Base-by-base conservation (phyloP, 2,329 filamentous ascomycete species). In the Sphaerulina populicola region DNA sequence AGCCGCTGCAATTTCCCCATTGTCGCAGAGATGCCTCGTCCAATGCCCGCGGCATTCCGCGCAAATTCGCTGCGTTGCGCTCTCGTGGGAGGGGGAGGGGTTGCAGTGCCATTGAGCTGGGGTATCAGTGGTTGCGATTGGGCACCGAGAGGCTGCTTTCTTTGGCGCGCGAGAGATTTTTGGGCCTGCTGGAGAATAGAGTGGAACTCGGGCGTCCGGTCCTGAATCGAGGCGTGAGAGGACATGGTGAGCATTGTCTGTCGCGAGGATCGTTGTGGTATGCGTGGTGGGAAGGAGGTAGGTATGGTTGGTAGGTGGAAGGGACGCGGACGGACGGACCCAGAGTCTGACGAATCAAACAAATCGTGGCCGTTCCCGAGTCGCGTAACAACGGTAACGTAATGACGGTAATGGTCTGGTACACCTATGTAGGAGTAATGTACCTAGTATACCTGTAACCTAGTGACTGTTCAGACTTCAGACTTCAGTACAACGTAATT, bases 1-100 rank as follows among this genome's bases (percentile, higher is more conserved):
- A 98, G 74, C 69, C 94, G 88, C 72, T 97, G 88, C 63, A 98
- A 74, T 72, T 97, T 98, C 50, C 83, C 89, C 82, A 95, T 96
- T 6, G 93, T 97, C 51, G 80, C 85, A 10, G 85, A 86, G 59
- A 98, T 97, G 30, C 89, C 89, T 61, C 88, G 80, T 48, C 91
- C 93, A 64, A 98, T 95, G 61, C 93, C 86, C 38, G 88, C 88
- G 6, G 93, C 93, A 67, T 85, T 85, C 62, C 89, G 81, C 63
- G 93, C 93, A 71, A 98, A 98, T 64, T 97, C 93, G 55, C 88
- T 94, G 61, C 88, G 80, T 58, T 75, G 72, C 49, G 64, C 64
- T 35, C 64, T 59, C 5, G 63, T 68, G 4, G 64, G 64, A 12
- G 61, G 62, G 4, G 64, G 64, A 12, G 61, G 62, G 29, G 62